Evolutionary conservation across 1,284 basidiomycete genomes (phyloP).

Genomic region (Cystobasidiaceae sp.): DNA sequence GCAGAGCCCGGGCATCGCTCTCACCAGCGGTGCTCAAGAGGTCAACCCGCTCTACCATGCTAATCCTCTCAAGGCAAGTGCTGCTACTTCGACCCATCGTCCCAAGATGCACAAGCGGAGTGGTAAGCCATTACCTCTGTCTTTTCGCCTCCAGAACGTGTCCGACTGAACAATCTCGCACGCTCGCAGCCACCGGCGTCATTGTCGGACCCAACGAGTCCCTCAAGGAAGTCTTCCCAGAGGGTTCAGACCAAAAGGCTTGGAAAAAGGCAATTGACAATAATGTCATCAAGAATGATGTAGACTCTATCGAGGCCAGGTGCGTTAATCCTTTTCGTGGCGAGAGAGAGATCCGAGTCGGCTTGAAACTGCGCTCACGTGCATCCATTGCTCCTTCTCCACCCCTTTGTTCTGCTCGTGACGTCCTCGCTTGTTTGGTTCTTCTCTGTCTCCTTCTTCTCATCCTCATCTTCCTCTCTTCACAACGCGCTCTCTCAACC

Average conservation of each 20-base stretch:
- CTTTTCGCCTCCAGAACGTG: not conserved
- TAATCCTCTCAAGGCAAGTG: constrained; percentile 11
- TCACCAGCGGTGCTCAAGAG: not conserved
- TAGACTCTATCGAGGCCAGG: not conserved
- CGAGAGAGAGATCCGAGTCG: no score
- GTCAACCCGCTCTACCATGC: not conserved
- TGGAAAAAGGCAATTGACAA: constrained; percentile 37
- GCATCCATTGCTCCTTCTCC: not conserved
- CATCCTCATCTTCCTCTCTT: no score
- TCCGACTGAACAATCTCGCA: no score
- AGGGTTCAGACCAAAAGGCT: constrained; percentile 25
- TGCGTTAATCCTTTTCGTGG: not conserved
- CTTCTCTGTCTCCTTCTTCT: no score
- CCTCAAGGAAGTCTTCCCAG: constrained; percentile 34
- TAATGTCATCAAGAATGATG: constrained; percentile 3
- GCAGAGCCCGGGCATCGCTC: not conserved
- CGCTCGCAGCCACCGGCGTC: constrained; percentile 15
- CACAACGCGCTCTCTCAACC: no score
- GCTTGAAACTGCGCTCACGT: not conserved
- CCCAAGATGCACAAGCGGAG: constrained; percentile 23
- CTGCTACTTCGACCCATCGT: not conserved
- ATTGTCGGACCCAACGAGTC: constrained; percentile 33
- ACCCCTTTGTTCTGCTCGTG: no score
- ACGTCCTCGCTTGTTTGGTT: no score
- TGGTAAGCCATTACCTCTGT: not conserved